phyloP scores from a whole-genome alignment of 2,329 filamentous ascomycete genomes.

The Diaporthe capsici region DNA sequence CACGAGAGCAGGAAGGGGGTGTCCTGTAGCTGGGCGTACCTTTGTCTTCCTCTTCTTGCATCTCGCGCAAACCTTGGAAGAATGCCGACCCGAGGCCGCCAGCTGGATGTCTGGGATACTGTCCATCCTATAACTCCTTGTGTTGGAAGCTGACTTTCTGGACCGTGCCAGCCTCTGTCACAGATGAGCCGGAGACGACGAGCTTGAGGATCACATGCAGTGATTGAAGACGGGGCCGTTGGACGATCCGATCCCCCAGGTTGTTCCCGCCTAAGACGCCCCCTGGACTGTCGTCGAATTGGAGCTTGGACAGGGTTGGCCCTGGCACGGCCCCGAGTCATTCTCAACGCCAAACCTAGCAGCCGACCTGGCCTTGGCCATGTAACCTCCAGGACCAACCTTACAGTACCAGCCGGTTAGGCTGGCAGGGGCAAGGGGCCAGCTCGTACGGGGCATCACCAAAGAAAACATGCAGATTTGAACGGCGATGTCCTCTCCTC shows the following conservation, averaged over 20 bases:
- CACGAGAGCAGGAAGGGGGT: background rate
- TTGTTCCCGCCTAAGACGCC: background rate
- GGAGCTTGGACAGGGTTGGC: constrained; percentile 4
- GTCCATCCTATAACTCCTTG: constrained; percentile 10
- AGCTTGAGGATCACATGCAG: constrained; percentile 19
- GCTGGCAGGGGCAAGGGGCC: background rate
- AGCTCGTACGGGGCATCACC: background rate
- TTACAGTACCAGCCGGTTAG: background rate
- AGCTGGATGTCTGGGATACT: constrained; percentile 29
- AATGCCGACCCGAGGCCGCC: constrained; percentile 32
- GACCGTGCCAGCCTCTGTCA: too few species aligned
- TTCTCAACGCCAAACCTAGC: constrained; percentile 4
- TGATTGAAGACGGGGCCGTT: background rate
- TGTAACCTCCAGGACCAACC: constrained; percentile 4
- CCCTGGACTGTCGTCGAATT: background rate
- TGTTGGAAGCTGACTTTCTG: background rate
- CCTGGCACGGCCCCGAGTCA: constrained; percentile 26
- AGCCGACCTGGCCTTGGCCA: background rate
- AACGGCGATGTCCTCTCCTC: background rate
- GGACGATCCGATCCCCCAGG: constrained; percentile 17
- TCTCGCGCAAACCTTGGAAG: constrained; percentile 35
- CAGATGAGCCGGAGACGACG: background rate
- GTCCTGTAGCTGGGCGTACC: background rate
- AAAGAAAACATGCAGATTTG: background rate
- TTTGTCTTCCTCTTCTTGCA: constrained; percentile 38